Evolutionary conservation across 2,329 filamentous ascomycete genomes (phyloP), one percentile per base, ranked within the genome.

Genomic region (Mollisiaceae sp.): DNA sequence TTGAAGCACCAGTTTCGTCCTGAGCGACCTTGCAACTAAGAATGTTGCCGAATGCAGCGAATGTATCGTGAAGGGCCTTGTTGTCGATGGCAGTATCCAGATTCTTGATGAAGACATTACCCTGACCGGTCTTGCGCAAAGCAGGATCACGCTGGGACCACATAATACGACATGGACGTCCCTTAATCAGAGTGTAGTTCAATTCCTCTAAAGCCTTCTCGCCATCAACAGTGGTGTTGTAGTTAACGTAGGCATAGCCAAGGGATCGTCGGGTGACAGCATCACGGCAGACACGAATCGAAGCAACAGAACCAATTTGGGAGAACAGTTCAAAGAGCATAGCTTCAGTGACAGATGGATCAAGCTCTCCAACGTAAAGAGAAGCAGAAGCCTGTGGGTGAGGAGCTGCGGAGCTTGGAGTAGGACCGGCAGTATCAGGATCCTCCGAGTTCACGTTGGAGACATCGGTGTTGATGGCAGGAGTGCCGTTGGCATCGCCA

Each of bases 241-340:
- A 99, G 89, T 99, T 99, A 83, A 99, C 95, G 81, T 99, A 99
- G 81, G 95, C 95, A 81, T 99, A 99, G 74, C 95, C 95, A 73
- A 99, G 93, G 72, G 95, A 99, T 82, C 95, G 94, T 80, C 95
- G 94, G 78, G 95, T 98, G 78, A 99, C 94, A 70, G 95, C 94
- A 78, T 99, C 95, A 83, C 95, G 95, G 89, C 95, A 99, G 79
- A 99, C 95, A 87, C 95, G 95, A 81, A 99, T 99, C 68, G 95
- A 99, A 73, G 95, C 95, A 76, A 99, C 95, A 77, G 97, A 94
- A 75, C 95, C 95, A 78, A 99, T 99, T 82, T 96, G 95, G 67
- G 95, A 98, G 88, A 99, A 99, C 71, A 99, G 92, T 89, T 99
- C 95, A 82, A 98, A 99, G 77, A 99, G 93, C 95, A 99, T 99